Evolutionary conservation across 1,284 basidiomycete species (phyloP), one percentile per base, ranked within the genome.

Genomic region (Leccinum fuscescens): DNA sequence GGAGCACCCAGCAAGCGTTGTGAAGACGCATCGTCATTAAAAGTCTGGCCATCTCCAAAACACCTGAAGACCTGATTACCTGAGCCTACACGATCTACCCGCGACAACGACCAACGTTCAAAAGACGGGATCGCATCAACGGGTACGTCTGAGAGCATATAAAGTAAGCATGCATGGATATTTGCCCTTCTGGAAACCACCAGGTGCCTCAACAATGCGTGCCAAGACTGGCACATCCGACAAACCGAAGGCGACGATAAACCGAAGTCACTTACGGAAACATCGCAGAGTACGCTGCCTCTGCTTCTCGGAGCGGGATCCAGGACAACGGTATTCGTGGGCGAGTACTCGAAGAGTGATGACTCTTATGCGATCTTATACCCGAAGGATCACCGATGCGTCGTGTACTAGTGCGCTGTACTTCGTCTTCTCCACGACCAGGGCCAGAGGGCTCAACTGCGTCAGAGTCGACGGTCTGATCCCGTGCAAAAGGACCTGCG

Each of bases 271-370:
- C 71, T 64, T 46, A 72, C 73, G 66, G 60, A 62, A 75, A 74
- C 53, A 67, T 67, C 24, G 27, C 17, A 8, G 72, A 57, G 39
- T 75, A 73, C 17, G 71, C 72, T 7, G 61, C 64, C 53, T 72
- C 71, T 39, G 72, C 70, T 57, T 74, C 69, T 24, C 27, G 62
- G 27, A 73, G 15, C 2, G 70, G 72, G 24, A 72, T 60, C 39
- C 74, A 56, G 55, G 6, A 39, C 53, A 75, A 60, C 22, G 72
- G 68, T 24, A 6, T n/a, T 33, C 65, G 66, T 37, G 44, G 11
- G 14, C 29, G 33, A 15, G 27, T 33, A 29, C n/a, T 33, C 51
- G 52, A 35, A 50, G 31, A 33, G 1, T 7, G 56, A 8, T 51
- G 46, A 12, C 33, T 33, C 1, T 14, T 59, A 50, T 20, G 55